Evolutionary conservation across 305 asterid genomes (phyloP), one percentile per base, ranked within the genome.

Genomic region (Withania somnifera): DNA sequence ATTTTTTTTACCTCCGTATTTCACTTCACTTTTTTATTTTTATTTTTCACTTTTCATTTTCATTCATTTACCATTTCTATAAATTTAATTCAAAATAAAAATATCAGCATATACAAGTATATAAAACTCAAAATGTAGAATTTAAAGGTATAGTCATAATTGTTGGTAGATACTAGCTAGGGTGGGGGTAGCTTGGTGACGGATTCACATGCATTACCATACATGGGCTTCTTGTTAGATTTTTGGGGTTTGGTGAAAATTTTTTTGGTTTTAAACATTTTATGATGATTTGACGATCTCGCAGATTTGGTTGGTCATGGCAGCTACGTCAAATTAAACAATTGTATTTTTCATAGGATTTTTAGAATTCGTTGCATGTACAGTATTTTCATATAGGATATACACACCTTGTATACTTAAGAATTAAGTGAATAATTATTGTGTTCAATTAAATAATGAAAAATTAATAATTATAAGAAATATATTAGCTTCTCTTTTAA

Each of bases 171-270:
- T 50, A 14, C n/a, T n/a, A n/a, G 14, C n/a, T 56, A 22, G 20
- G 63, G 63, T 56, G 63, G 63, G 63, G 63, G 7, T 56, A 56
- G 63, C 30, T 56, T 63, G 84, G 85, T 83, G 83, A 63, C 38
- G 78, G 63, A 36, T 82, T 87, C 90, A 84, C 88, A 84, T 81
- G 88, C 26, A 38, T 68, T 34, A 73, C 51, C 83, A 83, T 79
- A 17, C 71, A 34, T 52, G 47, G 67, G 63, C 82, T 4, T 26
- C 47, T 40, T 40, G 15, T 77, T 40, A 10, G 53, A 36, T 61
- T 60, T n/a, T 42, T 11, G 54, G 11, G 45, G 73, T 1, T 34
- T 30, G 51, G 3, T 67, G 50, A 15, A 8, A 51, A 67, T n/a
- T 36, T 6, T 36, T 68, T 19, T 61, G 26, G 75, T n/a, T 63